Conservation (phyloP, 768 basidiomycete species). For the Trametopsis cervina region DNA sequence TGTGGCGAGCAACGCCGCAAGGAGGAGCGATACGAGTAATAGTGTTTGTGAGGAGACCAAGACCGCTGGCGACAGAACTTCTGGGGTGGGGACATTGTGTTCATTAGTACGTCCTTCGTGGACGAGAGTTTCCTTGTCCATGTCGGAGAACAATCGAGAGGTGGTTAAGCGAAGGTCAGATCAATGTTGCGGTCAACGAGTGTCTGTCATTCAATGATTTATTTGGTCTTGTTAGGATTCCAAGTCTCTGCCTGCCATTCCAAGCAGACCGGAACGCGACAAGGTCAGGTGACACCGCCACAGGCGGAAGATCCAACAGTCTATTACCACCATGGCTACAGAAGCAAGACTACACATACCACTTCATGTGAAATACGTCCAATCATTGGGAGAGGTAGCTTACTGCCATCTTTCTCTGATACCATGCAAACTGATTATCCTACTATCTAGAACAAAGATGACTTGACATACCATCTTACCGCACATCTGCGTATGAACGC, state of each 20-base stretch:
- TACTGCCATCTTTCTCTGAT: background rate
- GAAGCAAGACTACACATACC: slow-evolving; percentile 14
- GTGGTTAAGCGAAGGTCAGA: too few species aligned
- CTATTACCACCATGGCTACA: slow-evolving; percentile 3
- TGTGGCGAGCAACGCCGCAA: slow-evolving; percentile 37
- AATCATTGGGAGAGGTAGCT: slow-evolving; percentile 41
- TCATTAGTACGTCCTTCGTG: background rate
- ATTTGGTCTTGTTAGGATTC: slow-evolving; percentile 17
- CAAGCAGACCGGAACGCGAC: background rate
- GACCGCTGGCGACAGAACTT: slow-evolving; percentile 29
- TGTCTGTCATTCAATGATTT: background rate
- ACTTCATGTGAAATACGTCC: slow-evolving; percentile 42
- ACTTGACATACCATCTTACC: slow-evolving; percentile 79
- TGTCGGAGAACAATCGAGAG: background rate
- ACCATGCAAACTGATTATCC: too few species aligned
- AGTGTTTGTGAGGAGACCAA: slow-evolving; percentile 34
- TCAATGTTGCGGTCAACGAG: background rate
- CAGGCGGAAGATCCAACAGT: too few species aligned
- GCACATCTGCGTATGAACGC: slow-evolving; percentile 93
- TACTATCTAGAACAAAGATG: background rate
- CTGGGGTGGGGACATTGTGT: slow-evolving; percentile 18
- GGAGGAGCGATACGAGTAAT: slow-evolving; percentile 33
- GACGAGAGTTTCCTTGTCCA: background rate
- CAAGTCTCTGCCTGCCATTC: slow-evolving; percentile 12
- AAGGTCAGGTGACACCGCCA: too few species aligned